Evolutionary conservation across 2,329 filamentous ascomycete genomes (phyloP).

Genomic region (Rosellinia necatrix): DNA sequence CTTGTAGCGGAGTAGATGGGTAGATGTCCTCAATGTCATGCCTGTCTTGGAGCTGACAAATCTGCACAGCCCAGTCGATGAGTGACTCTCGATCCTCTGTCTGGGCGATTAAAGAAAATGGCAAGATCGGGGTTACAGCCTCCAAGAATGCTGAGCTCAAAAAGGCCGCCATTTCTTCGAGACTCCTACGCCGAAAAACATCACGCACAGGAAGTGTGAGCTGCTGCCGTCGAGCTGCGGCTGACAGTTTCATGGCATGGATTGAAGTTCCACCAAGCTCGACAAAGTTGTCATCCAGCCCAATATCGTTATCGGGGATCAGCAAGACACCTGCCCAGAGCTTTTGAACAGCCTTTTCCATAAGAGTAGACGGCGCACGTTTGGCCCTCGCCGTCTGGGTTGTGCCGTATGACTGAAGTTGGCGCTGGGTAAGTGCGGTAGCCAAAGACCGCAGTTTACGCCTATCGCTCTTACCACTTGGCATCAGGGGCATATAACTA

Average conservation of each 20-base stretch:
- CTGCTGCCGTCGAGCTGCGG: slow-evolving; percentile 36
- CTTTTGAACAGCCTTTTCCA: slow-evolving; percentile 18
- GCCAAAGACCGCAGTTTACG: slow-evolving; percentile 1
- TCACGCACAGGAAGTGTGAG: slow-evolving; percentile 33
- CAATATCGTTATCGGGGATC: slow-evolving; percentile 19
- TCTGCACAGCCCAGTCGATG: not conserved
- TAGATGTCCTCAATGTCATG: slow-evolving; percentile 9
- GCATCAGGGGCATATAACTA: slow-evolving; percentile 5
- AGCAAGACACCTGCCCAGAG: slow-evolving; percentile 21
- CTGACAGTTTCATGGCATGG: slow-evolving; percentile 51
- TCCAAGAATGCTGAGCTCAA: not conserved
- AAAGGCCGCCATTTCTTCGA: slow-evolving; percentile 27
- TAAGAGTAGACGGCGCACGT: slow-evolving; percentile 49
- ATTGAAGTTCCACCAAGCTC: slow-evolving; percentile 46
- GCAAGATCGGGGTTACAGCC: not conserved
- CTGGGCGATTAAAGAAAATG: slow-evolving; percentile 10
- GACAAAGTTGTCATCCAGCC: slow-evolving; percentile 42
- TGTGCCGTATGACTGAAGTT: slow-evolving; percentile 1
- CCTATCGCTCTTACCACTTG: slow-evolving; percentile 12
- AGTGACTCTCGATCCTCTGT: slow-evolving; percentile 1
- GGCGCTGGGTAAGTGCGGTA: not conserved
- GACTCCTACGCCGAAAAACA: slow-evolving; percentile 31
- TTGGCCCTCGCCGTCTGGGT: not conserved
- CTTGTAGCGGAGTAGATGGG: slow-evolving; percentile 12
- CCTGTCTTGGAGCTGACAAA: not conserved